phyloP scores from a whole-genome alignment of 495 filamentous ascomycete species.

The Penicillium paradoxum region DNA sequence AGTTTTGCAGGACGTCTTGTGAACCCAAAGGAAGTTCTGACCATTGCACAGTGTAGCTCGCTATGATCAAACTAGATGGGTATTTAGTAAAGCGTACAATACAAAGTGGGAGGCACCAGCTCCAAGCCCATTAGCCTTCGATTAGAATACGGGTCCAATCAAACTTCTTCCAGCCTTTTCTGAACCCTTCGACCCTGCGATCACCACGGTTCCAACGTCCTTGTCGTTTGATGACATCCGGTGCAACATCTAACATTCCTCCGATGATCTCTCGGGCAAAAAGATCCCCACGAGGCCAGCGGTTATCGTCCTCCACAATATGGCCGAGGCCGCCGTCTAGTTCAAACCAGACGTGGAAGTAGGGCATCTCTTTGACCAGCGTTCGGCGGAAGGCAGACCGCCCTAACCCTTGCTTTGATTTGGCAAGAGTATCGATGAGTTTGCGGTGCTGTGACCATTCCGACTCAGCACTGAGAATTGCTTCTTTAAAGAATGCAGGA shows the following conservation, averaged over 20 bases:
- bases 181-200: constrained; percentile 70
- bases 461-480: constrained; percentile 79
- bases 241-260: constrained; percentile 83
- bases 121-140: constrained; percentile 33
- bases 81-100: too few relatives aligned
- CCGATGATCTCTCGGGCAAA: constrained; percentile 91
- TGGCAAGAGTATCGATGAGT: constrained; percentile 79
- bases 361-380: constrained; percentile 95
- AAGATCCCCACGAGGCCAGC: constrained; percentile 89
- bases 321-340: constrained; percentile 91
- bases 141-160: constrained; percentile 89
- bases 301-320: constrained; percentile 78
- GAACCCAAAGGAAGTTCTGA: too few relatives aligned
- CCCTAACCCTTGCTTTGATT: constrained; percentile 64
- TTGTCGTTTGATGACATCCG: constrained; percentile 83
- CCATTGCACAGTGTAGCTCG: neutral
- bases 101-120: neutral
- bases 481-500: constrained; percentile 92
- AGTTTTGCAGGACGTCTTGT: neutral
- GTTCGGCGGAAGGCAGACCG: constrained; percentile 76
- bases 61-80: neutral
- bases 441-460: constrained; percentile 96
- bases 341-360: constrained; percentile 96
- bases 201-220: constrained; percentile 79
- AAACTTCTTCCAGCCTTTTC: constrained; percentile 82